These are phyloP conservation scores for Stagonosporopsis tanaceti DNA, from an alignment of 2,329 filamentous ascomycete species.

Conservation along the genomic window DNA sequence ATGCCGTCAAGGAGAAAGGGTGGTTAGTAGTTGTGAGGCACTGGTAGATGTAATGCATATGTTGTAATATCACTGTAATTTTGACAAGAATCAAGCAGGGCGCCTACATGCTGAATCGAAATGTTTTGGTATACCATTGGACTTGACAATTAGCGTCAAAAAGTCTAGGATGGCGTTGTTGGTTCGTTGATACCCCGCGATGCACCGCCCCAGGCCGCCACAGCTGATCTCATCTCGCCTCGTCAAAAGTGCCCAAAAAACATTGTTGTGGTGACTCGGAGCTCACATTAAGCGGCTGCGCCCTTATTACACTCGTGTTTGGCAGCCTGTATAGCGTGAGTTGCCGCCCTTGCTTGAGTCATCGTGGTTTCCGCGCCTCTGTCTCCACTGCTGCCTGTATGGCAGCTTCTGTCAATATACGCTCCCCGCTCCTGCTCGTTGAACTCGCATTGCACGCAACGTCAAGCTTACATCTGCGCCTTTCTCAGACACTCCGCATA, in stretches of 20 bases:
- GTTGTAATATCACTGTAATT: neutral
- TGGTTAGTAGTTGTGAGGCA: conserved; percentile 57
- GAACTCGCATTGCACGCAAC: conserved; percentile 1
- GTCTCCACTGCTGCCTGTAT: conserved; percentile 29
- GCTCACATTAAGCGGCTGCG: conserved; percentile 10
- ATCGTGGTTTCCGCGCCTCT: conserved; percentile 11
- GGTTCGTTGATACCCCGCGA: conserved; percentile 5
- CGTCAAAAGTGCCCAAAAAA: conserved; percentile 14
- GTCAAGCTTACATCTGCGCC: conserved; percentile 10
- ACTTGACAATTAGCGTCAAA: no score
- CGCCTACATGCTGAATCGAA: neutral
- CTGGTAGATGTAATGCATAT: conserved; percentile 39
- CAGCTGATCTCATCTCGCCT: conserved; percentile 22
- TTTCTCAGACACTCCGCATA: neutral
- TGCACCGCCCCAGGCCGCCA: conserved; percentile 17
- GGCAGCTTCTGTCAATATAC: conserved; percentile 22
- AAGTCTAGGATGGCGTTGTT: neutral
- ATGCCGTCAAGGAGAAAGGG: conserved; percentile 74
- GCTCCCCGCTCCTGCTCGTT: conserved; percentile 24
- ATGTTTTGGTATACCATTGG: neutral
- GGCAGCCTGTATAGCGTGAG: conserved; percentile 15
- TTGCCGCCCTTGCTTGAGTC: conserved; percentile 29
- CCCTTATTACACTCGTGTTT: conserved; percentile 17
- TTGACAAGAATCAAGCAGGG: neutral
- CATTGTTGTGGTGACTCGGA: conserved; percentile 18